Conservation (phyloP, 257 asterid species). For the Nicotiana attenuata region DNA sequence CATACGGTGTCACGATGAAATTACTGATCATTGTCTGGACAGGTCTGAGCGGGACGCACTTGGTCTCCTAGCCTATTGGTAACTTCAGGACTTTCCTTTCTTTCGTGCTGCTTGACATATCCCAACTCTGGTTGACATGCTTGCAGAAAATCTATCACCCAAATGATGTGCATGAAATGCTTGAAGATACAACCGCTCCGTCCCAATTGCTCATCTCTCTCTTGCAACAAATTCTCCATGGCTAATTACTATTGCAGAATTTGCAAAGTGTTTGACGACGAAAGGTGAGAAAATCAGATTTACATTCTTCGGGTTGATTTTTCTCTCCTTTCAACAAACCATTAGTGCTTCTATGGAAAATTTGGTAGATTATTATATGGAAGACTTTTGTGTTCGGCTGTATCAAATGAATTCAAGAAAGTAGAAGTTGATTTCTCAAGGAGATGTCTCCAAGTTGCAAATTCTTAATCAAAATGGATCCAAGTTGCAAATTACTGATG, state of each 20-base stretch:
- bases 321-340: no score
- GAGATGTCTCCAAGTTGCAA: no score
- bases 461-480: no score
- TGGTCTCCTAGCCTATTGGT: slow-evolving; percentile 6
- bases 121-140: slow-evolving; percentile 25
- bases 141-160: slow-evolving; percentile 60
- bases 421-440: no score
- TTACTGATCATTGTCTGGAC: slow-evolving; percentile 65
- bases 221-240: slow-evolving; percentile 72
- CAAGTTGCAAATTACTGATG: neutral
- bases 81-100: neutral
- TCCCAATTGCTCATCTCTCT: slow-evolving; percentile 39
- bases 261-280: slow-evolving; percentile 80
- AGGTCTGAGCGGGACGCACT: slow-evolving; percentile 45
- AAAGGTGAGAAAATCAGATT: slow-evolving; percentile 43
- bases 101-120: slow-evolving; percentile 4
- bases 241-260: slow-evolving; percentile 72
- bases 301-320: neutral
- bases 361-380: no score
- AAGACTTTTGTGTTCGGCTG: no score
- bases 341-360: no score
- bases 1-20: slow-evolving; percentile 86
- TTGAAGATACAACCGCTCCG: slow-evolving; percentile 59
- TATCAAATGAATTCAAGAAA: no score
- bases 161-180: slow-evolving; percentile 93